Conservation (phyloP, 192 early-diverging fungal genomes). For the Coemansia sp. region DNA sequence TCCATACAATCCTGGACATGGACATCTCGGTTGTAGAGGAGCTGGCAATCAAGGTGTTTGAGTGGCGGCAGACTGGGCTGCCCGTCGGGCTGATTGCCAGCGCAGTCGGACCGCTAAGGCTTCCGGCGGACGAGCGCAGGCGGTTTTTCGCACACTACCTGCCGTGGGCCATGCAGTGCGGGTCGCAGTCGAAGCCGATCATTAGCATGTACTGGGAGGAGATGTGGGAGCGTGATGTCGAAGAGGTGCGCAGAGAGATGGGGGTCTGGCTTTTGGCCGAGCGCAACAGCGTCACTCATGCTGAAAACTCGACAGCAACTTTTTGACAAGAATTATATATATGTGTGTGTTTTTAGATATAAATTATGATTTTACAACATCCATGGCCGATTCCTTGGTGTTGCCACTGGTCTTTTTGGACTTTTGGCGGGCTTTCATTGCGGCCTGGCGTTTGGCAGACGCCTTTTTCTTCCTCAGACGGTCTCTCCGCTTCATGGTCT, state of each 20-base stretch:
- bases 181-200: constrained; percentile 64
- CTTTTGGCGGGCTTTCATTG: constrained; percentile 14
- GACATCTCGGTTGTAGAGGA: constrained; percentile 82
- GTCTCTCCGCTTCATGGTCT: constrained; percentile 45
- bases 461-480: constrained; percentile 40
- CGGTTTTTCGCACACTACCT: constrained; percentile 69
- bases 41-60: constrained; percentile 93
- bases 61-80: constrained; percentile 86
- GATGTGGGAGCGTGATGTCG: constrained; percentile 63
- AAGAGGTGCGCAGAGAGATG: constrained; percentile 70
- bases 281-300: constrained; percentile 35
- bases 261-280: constrained; percentile 59
- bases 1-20: constrained; percentile 84
- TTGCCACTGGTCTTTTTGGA: constrained; percentile 13
- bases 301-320: constrained; percentile 26
- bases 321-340: not conserved
- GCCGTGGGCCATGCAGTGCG: constrained; percentile 93
- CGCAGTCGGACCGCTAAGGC: constrained; percentile 75
- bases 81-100: constrained; percentile 84
- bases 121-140: constrained; percentile 58
- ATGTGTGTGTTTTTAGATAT: no score
- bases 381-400: constrained; percentile 1
- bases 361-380: not conserved
- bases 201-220: constrained; percentile 94
- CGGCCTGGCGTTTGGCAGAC: constrained; percentile 20